phyloP scores from a whole-genome alignment of 1,284 basidiomycete genomes.

The Melanopsichium pennsylvanicum region DNA sequence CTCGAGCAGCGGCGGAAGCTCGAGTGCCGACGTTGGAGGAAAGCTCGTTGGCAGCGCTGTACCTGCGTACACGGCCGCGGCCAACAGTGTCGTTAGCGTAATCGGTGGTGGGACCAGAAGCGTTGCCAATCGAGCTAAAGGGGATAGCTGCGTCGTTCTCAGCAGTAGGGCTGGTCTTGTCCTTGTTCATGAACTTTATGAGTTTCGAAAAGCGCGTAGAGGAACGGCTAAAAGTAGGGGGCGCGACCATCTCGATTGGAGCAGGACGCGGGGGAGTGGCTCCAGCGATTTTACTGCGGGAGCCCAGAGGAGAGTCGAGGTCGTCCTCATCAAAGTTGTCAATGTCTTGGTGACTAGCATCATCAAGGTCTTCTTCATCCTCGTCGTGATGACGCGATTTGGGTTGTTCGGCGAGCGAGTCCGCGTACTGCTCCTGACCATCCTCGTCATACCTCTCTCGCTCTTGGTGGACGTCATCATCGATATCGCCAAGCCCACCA shows the following conservation, averaged over 20 bases:
- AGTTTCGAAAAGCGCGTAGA: conserved; percentile 38
- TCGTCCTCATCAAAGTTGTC: conserved; percentile 16
- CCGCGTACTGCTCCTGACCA: conserved; percentile 16
- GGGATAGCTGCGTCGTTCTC: conserved; percentile 9
- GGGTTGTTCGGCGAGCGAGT: conserved; percentile 24
- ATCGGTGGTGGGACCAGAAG: conserved; percentile 1
- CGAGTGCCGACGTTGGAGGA: conserved; percentile 1
- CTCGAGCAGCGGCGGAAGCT: conserved; percentile 11
- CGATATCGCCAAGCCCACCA: not conserved
- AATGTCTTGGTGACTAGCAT: conserved; percentile 10
- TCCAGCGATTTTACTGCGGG: conserved; percentile 25
- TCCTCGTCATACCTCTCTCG: conserved; percentile 4
- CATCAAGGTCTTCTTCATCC: conserved; percentile 5
- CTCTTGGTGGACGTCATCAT: conserved; percentile 1
- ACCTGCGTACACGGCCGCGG: conserved; percentile 24
- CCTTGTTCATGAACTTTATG: conserved; percentile 44
- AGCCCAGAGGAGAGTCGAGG: conserved; percentile 14
- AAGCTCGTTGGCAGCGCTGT: conserved; percentile 36
- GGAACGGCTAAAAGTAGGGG: conserved; percentile 22
- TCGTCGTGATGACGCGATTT: conserved; percentile 2
- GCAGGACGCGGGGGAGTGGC: conserved; percentile 3
- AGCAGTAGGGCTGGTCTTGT: conserved; percentile 13
- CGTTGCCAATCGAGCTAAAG: conserved; percentile 11
- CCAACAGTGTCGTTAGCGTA: conserved; percentile 8
- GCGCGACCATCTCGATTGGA: conserved; percentile 1